Evolutionary conservation across 2,329 filamentous ascomycete genomes (phyloP), one percentile per base, ranked within the genome.

Genomic region (Aureobasidium leucospermi): DNA sequence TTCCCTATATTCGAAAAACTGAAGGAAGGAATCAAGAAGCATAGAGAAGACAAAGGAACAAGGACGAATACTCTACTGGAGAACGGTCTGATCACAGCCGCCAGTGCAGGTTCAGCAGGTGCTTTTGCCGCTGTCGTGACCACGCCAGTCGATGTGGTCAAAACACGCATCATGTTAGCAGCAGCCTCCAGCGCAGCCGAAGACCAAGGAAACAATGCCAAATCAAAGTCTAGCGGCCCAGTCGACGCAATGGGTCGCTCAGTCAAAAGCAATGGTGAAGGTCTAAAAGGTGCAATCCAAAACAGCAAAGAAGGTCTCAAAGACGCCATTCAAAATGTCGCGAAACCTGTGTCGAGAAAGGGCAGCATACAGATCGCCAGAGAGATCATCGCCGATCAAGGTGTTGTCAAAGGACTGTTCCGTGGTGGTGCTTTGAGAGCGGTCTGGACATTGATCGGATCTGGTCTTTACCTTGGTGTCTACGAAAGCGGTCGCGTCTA

Each of bases 71-170:
- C 68, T 0, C 68, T 94, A 13, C 64, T 83, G 5, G 87, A 93
- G 73, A 86, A 85, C 28, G 89, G 84, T 0, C 60, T 81, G 1
- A 82, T 93, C 45, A 94, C 89, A 0, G 90, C 87, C 0, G 60
- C 81, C 3, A 89, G 88, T 68, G 91, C 90, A 0, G 89, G 86
- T 1, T 71, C 81, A 15, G 89, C 90, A 0, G 91, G 91, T 0
- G 83, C 84, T 6, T 71, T 93, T 8, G 86, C 90, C 0, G 88
- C 91, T 0, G 81, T 89, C 9, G 71, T 94, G n/a, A 96, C 91
- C 1, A 96, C 91, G 53, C 92, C 92, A 0, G 84, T 91, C 59
- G 92, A 96, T 72, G 90, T 96, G 9, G 82, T 96, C 28, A 96
- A 96, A 77, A 96, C 91, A 64, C 77, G 89, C 52, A 88, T 96